phyloP scores from a whole-genome alignment of 805 yeast genomes.

The Vanderwaltozyma yarrowii region DNA sequence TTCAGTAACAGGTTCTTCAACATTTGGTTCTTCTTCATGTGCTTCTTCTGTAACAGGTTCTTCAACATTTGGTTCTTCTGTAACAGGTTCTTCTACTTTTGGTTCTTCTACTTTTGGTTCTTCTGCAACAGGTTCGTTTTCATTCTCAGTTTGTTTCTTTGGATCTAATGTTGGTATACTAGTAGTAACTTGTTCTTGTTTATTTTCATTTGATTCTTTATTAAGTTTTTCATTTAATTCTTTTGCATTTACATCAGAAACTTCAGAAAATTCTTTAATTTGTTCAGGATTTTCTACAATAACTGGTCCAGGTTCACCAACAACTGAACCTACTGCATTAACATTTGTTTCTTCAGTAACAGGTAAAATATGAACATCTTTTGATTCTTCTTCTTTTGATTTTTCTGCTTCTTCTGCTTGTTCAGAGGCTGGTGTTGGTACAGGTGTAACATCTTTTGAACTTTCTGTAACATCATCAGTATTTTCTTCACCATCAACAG shows the following conservation, averaged over 20 bases:
- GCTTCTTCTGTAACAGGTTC: constrained; percentile 1
- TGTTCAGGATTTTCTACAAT: constrained; percentile 44
- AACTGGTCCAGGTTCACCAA: constrained; percentile 37
- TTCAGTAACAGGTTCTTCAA: constrained; percentile 4
- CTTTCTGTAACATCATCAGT: constrained; percentile 2
- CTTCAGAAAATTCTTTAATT: constrained; percentile 55
- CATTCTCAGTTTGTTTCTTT: constrained; percentile 3
- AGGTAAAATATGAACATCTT: not conserved
- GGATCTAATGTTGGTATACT: constrained; percentile 1
- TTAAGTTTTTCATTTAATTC: constrained; percentile 38
- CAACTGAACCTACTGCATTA: not conserved
- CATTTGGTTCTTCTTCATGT: constrained; percentile 2
- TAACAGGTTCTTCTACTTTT: constrained; percentile 3
- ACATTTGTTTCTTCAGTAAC: not conserved
- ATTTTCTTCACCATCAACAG: constrained; percentile 1
- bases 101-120: constrained; percentile 3
- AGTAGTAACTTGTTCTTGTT: too few species aligned
- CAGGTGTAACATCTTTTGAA: constrained; percentile 13
- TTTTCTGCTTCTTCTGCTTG: constrained; percentile 7
- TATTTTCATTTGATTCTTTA: constrained; percentile 7
- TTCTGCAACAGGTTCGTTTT: constrained; percentile 2
- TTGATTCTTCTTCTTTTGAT: constrained; percentile 1
- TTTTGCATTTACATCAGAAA: constrained; percentile 46
- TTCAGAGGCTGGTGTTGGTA: constrained; percentile 4
- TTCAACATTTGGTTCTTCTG: constrained; percentile 2